A percentile compares a stretch with the other conserved stretches of the same genome.
phyloP scores from a whole-genome alignment of 805 yeast species.

The Saccharomycopsis oosterbeekiorum region DNA sequence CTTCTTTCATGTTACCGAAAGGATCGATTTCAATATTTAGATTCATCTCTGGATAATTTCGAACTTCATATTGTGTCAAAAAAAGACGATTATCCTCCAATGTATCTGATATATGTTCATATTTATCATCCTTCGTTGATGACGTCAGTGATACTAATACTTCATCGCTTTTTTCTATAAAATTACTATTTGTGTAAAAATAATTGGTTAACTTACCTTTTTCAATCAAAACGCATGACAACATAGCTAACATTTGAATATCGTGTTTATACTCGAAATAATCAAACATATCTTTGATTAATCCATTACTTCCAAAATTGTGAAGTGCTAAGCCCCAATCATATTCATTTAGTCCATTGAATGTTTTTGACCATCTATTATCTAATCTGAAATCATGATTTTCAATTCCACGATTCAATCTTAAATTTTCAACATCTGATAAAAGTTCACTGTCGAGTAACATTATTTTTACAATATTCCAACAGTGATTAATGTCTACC shows the following conservation, averaged over 20 bases:
- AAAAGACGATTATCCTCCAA: neutral
- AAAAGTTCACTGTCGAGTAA: constrained; percentile 47
- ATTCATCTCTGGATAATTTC: constrained; percentile 19
- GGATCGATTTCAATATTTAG: constrained; percentile 20
- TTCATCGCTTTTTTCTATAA: neutral
- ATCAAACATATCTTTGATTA: constrained; percentile 48
- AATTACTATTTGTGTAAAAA: neutral
- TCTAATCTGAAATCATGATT: neutral
- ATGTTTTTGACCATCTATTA: constrained; percentile 10
- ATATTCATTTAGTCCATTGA: constrained; percentile 26
- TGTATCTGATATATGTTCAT: neutral
- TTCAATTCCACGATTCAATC: constrained; percentile 1
- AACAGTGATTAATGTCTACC: constrained; percentile 9
- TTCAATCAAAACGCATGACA: constrained; percentile 61
- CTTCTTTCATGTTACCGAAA: constrained; percentile 15
- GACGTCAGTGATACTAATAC: neutral
- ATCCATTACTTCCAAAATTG: constrained; percentile 64
- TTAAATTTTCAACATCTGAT: constrained; percentile 47
- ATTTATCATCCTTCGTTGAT: neutral
- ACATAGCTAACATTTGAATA: constrained; percentile 84
- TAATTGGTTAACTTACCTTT: constrained; percentile 21
- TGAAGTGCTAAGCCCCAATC: constrained; percentile 63
- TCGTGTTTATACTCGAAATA: constrained; percentile 59
- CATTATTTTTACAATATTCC: constrained; percentile 14
- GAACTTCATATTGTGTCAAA: constrained; percentile 3